Evolutionary conservation across 345 rosid species (phyloP), one percentile per base, ranked within the genome.

Genomic region (Salix udensis): DNA sequence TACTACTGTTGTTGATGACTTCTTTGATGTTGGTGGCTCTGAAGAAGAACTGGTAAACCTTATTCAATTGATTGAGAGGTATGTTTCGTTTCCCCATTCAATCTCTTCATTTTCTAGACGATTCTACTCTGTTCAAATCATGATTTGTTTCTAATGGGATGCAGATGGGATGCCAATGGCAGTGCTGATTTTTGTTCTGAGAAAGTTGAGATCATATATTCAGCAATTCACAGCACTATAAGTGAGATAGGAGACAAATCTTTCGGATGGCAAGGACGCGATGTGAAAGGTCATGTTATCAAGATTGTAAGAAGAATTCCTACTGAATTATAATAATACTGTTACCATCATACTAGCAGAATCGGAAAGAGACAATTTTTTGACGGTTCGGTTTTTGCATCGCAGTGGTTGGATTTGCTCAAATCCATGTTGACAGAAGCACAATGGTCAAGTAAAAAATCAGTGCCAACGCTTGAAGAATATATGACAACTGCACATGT

Each of bases 1-100:
- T 73, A 87, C 96, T 31, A 95, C 98, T 10, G 91, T 93, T 64
- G 86, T 93, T 15, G 98, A 93, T 60, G 98, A 93, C 79, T 95
- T 95, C 75, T 95, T 86, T 73, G 98, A 95, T 75, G 85, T 91
- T 79, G 97, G 96, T 73, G 97, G 94, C 48, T 91, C 97, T 28
- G 84, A 76, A 70, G 95, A 89, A 80, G 98, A 94, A 77, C 77
- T 89, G 39, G 72, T 85, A 61, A 92, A 92, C 88, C 85, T 94
- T 67, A 76, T 91, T 53, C 78, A 88, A 40, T 85, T 92, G 85
- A 67, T 95, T 37, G 87, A 93, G 83, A 87, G 73, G 98, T 93
- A 84, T 37, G 80, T 37, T 66, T 53, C 11, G 48, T 71, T 62
- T 61, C 74, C 53, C 79, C 71, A 19, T 52, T 42, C 76, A 19